Percentiles rank a stretch among this genome's conserved stretches.
These are phyloP conservation scores for Tolypocladium ophioglossoides DNA, from an alignment of 2,329 filamentous ascomycete genomes.

Conservation along the genomic window DNA sequence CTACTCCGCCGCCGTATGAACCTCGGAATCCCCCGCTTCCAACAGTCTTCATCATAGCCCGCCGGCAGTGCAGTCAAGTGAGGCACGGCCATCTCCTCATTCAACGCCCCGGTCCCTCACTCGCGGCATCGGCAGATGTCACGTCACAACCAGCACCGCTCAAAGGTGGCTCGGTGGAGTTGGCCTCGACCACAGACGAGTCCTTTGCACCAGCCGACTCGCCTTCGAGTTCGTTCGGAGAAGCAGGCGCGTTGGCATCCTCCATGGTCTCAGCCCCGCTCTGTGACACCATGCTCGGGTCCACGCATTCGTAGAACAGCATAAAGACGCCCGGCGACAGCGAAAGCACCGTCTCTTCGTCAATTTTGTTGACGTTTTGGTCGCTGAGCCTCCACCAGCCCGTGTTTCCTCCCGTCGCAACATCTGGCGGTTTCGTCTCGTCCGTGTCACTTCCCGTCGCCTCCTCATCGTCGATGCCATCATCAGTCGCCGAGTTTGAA, in stretches of 20 bases:
- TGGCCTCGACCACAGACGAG: background rate
- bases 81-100: background rate
- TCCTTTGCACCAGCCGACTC: background rate
- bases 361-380: slow-evolving; percentile 66
- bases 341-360: slow-evolving; percentile 60
- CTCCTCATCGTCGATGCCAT: slow-evolving; percentile 1
- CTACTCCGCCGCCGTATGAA: background rate
- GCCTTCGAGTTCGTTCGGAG: background rate
- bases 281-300: slow-evolving; percentile 36
- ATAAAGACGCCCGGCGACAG: slow-evolving; percentile 80
- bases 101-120: background rate
- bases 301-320: slow-evolving; percentile 84
- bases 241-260: slow-evolving; percentile 5
- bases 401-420: slow-evolving; percentile 18
- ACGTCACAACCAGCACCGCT: background rate
- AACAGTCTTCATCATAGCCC: background rate
- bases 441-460: slow-evolving; percentile 4
- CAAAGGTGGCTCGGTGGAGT: slow-evolving; percentile 1
- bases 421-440: slow-evolving; percentile 2
- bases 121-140: background rate
- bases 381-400: slow-evolving; percentile 92
- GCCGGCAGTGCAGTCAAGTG: background rate
- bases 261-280: slow-evolving; percentile 14
- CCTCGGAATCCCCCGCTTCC: background rate
- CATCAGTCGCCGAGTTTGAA: background rate